Evolutionary conservation across 2,329 filamentous ascomycete genomes (phyloP).

Genomic region (Lasiodiplodia hormozganensis): DNA sequence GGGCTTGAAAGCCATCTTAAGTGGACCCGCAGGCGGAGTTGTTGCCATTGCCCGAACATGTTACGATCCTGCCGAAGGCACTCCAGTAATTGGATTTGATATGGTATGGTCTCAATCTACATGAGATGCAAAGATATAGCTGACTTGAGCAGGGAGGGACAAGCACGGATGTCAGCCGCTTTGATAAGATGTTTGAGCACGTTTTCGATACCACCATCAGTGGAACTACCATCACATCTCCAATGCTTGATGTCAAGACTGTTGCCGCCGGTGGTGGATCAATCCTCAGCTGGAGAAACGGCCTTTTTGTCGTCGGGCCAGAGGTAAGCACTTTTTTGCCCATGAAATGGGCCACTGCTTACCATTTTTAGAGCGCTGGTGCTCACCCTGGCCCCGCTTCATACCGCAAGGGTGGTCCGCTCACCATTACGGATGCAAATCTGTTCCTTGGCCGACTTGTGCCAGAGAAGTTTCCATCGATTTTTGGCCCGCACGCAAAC

Average conservation of each 20-base stretch:
- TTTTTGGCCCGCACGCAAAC: constrained; percentile 43
- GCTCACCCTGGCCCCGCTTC: constrained; percentile 46
- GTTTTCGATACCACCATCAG: constrained; percentile 43
- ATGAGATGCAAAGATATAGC: neutral
- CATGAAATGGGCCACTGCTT: neutral
- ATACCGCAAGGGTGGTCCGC: constrained; percentile 45
- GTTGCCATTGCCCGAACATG: constrained; percentile 43
- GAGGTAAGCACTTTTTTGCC: no score
- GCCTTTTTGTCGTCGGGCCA: constrained; percentile 87
- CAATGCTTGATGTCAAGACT: constrained; percentile 43
- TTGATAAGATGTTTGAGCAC: constrained; percentile 41
- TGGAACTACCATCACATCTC: constrained; percentile 39
- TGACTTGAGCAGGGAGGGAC: constrained; percentile 37
- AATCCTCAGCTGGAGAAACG: constrained; percentile 84
- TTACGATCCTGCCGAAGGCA: constrained; percentile 37
- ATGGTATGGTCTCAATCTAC: constrained; percentile 29
- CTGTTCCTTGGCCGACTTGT: constrained; percentile 42
- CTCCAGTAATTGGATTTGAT: constrained; percentile 41
- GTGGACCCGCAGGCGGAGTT: constrained; percentile 46
- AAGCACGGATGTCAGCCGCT: constrained; percentile 43
- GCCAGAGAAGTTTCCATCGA: constrained; percentile 42
- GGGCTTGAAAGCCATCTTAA: constrained; percentile 41
- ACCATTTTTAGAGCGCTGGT: constrained; percentile 36
- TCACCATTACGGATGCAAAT: constrained; percentile 46
- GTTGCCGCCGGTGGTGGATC: constrained; percentile 70